Base-by-base conservation (phyloP, 2,329 filamentous ascomycete species). In the Penicillium nordicum region DNA sequence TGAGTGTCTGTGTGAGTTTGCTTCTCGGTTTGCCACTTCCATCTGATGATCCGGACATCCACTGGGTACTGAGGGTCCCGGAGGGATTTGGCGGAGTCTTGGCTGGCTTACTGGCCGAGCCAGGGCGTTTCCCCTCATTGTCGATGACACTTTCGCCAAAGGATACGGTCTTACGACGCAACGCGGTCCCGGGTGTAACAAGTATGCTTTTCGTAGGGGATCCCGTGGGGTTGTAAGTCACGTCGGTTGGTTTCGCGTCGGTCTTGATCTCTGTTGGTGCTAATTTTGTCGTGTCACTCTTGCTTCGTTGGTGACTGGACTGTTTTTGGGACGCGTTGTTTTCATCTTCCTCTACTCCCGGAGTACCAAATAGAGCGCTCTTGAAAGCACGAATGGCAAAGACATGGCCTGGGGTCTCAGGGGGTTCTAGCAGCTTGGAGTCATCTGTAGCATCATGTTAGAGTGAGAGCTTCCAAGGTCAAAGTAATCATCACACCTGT, bases 331-430 rank as follows among this genome's bases (percentile, higher is more conserved):
- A 42, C 6, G 53, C 57, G 59, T 36, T 51, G 34, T 66, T 66
- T 23, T 64, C 60, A 10, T 74, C 72, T 30, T 82, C 77, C 40
- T 79, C 75, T 11, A 79, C 79, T 23, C 80, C 80, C 14, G 85
- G 85, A 0, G 85, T 87, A 27, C 84, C 84, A 72, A 86, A 87
- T 54, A 88, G 72, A 42, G 84, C 82, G 58, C 84, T 83, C 65
- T 84, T 85, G 72, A 88, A 85, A 16, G 86, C 86, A 65, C 85
- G 85, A 54, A 86, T 81, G 18, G 85, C 85, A 68, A 88, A 88
- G 23, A 87, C 78, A 45, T 84, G 84, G 45, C 84, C 85, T 9
- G 86, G 85, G 1, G 86, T 88, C 62, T 86, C 83, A 48, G 84
- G 85, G 7, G 81, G 75, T 41, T 86, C 84, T 57, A 80, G 67